A percentile compares a stretch with the other conserved stretches of the same genome.
These are phyloP conservation scores for Melanogaster broomeanus DNA, from an alignment of 768 basidiomycete genomes.

Conservation along the genomic window DNA sequence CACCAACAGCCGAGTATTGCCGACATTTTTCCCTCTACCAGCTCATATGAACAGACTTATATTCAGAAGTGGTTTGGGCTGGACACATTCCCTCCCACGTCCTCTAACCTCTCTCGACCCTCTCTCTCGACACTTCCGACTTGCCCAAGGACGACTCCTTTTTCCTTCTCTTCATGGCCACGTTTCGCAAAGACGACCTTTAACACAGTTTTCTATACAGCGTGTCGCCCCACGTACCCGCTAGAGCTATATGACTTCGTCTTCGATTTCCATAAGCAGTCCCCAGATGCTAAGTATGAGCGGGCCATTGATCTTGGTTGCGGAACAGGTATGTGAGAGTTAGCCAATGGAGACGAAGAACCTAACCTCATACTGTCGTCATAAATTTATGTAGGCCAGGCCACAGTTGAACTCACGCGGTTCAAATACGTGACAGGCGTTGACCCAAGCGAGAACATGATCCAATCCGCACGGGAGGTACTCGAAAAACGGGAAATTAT, in stretches of 20 bases:
- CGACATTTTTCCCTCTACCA: neutral
- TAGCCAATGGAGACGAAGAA: neutral
- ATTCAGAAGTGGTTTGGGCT: neutral
- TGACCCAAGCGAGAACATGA: constrained; percentile 78
- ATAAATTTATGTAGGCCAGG: constrained; percentile 53
- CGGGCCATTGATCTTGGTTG: constrained; percentile 77
- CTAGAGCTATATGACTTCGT: constrained; percentile 61
- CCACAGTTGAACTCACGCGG: constrained; percentile 54
- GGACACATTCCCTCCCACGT: too few species aligned
- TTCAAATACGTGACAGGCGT: constrained; percentile 68
- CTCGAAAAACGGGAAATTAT: constrained; percentile 9
- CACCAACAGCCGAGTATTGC: neutral
- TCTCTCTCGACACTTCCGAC: neutral
- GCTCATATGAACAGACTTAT: neutral
- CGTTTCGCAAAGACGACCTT: constrained; percentile 70
- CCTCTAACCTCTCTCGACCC: too few species aligned
- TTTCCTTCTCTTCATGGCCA: constrained; percentile 51
- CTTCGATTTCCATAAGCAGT: constrained; percentile 51
- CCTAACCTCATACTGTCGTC: too few species aligned
- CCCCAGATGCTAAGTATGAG: constrained; percentile 41
- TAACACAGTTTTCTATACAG: constrained; percentile 63
- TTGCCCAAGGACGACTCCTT: neutral
- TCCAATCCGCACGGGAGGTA: constrained; percentile 47
- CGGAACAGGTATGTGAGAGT: constrained; percentile 59
- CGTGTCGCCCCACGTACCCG: constrained; percentile 73